Conservation (phyloP, 2,329 filamentous ascomycete species). For the Pestalotiopsis sp. region DNA sequence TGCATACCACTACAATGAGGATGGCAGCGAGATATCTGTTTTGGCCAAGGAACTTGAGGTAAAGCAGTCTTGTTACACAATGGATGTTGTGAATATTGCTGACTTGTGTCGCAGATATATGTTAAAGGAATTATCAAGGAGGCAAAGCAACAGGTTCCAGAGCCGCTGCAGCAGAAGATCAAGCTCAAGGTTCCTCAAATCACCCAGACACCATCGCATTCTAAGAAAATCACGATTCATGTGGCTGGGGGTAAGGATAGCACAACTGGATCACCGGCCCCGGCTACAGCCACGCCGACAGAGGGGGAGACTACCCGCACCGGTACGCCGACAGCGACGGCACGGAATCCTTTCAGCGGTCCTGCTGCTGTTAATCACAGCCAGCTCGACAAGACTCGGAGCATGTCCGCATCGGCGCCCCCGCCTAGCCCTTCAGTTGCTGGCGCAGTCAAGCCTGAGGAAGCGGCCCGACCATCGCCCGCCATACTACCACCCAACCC, state of each 20-base stretch:
- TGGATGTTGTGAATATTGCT: constrained; percentile 14
- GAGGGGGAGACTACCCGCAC: constrained; percentile 33
- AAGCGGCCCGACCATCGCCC: constrained; percentile 32
- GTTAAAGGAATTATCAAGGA: constrained; percentile 69
- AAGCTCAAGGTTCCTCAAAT: constrained; percentile 70
- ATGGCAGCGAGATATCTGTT: constrained; percentile 80
- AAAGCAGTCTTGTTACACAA: constrained; percentile 20
- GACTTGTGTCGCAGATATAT: constrained; percentile 51
- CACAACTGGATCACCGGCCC: constrained; percentile 53
- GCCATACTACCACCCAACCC: constrained; percentile 28
- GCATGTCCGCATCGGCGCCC: constrained; percentile 38
- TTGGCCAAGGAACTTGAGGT: constrained; percentile 81
- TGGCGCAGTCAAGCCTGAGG: constrained; percentile 35
- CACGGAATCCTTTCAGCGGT: constrained; percentile 29
- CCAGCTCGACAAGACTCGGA: constrained; percentile 41
- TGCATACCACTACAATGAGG: constrained; percentile 87
- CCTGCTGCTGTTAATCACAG: constrained; percentile 25
- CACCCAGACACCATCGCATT: constrained; percentile 41
- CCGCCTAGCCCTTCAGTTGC: constrained; percentile 46
- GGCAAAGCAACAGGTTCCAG: constrained; percentile 70
- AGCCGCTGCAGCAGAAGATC: constrained; percentile 74
- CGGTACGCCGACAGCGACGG: constrained; percentile 23
- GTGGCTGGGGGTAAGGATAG: constrained; percentile 59
- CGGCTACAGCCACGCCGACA: constrained; percentile 33
- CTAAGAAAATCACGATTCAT: constrained; percentile 71